Evolutionary conservation across 148 eudicot genomes (phyloP), one percentile per base, ranked within the genome.

Genomic region (Suaeda aralocaspica): DNA sequence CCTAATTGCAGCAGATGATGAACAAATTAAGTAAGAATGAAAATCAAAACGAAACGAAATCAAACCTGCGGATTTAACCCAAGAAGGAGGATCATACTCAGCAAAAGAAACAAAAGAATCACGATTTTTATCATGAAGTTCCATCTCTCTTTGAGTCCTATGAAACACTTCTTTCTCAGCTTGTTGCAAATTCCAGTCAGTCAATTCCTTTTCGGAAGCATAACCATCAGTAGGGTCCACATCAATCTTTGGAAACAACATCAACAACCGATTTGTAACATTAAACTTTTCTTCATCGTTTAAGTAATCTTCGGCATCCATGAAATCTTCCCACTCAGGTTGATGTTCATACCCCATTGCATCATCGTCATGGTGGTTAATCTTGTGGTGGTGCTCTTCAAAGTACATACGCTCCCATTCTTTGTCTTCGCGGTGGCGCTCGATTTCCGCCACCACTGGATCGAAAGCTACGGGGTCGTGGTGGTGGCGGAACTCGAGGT

Each of bases 291-390:
- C 93, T 82, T 91, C 93, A 44, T 91, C 99, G 64, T 94, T 94
- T 71, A 94, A 60, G 60, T 91, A 94, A 59, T 94, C 97, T 78
- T 94, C 97, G 10, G 91, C 93, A 24, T 89, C 77, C 79, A 82
- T 81, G 56, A 87, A 88, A 19, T 90, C 98, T 78, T 87, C 96
- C 99, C 97, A 87, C 77, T 89, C 99, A 2, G 91, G 92, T 82
- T 89, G 89, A 34, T 77, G 59, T 73, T 87, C 86, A n/a, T 79
- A 76, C 1, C 77, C 88, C 6, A 79, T 83, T 4, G 98, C 91
- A 3, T 50, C 82, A 14, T 64, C 49, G 50, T 60, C 48, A 10
- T 52, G 49, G 0, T 63, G 65, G 7, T 48, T 61, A 3, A 67
- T n/a, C 24, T 72, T 68, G 21, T 77, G 77, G 75, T 81, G 85